Conservation (phyloP, 306 rosid species). For the Malus fusca region DNA sequence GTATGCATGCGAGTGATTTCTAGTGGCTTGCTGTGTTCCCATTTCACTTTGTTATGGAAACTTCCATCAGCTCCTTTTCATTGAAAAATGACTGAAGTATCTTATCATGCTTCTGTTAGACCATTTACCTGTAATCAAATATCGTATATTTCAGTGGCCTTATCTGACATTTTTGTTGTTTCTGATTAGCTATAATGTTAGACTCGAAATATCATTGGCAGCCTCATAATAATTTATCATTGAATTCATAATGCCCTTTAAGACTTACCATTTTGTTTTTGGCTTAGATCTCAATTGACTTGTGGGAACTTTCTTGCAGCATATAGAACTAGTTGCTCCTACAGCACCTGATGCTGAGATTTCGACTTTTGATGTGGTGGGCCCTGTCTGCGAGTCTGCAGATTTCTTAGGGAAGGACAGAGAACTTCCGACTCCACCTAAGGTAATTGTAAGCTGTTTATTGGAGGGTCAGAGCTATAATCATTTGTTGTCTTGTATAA, state of each 20-base stretch:
- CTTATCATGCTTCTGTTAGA: neutral
- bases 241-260: neutral
- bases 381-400: constrained; percentile 65
- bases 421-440: constrained; percentile 44
- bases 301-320: constrained; percentile 45
- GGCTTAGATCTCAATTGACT: neutral
- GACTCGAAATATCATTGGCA: neutral
- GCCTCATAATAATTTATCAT: neutral
- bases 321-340: constrained; percentile 89
- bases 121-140: neutral
- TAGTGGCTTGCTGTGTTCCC: neutral
- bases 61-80: neutral
- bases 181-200: neutral
- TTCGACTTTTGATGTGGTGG: constrained; percentile 52
- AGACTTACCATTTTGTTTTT: neutral
- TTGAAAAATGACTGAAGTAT: neutral
- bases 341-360: constrained; percentile 34
- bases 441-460: constrained; percentile 14
- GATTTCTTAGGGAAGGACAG: constrained; percentile 54
- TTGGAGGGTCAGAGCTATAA: neutral
- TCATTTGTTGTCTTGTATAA: neutral
- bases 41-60: neutral
- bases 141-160: neutral
- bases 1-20: neutral
- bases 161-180: neutral